Evolutionary conservation across 2,329 filamentous ascomycete genomes (phyloP).

Genomic region (Stemphylium lycopersici): DNA sequence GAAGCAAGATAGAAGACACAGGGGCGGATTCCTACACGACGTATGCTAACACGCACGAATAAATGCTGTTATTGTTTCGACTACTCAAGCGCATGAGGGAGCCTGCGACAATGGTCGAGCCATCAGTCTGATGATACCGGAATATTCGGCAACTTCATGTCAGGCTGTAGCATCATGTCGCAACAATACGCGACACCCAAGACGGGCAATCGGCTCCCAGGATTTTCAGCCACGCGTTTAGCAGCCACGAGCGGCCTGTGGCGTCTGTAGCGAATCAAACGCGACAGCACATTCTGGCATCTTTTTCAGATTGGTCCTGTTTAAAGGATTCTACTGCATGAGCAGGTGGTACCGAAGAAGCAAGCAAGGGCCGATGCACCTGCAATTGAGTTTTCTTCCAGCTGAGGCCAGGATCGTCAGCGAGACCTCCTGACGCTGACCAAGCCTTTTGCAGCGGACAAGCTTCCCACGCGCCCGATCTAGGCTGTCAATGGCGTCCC

Average conservation of each 20-base stretch:
- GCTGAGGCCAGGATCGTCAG: neutral
- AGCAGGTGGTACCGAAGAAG: neutral
- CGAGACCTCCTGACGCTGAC: neutral
- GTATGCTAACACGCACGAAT: too few relatives aligned
- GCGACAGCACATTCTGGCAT: neutral
- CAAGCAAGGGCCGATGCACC: neutral
- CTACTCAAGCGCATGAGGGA: neutral
- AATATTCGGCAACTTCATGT: neutral
- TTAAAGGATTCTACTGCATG: neutral
- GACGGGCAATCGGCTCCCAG: constrained; percentile 15
- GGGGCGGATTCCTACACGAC: too few relatives aligned
- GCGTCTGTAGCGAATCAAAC: neutral
- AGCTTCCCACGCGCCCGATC: constrained; percentile 11
- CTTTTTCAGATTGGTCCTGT: neutral
- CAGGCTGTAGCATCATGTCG: constrained; percentile 1
- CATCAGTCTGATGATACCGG: neutral
- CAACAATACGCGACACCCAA: constrained; percentile 8
- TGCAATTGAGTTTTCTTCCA: constrained; percentile 3
- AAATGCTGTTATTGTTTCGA: too few relatives aligned
- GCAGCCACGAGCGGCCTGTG: neutral
- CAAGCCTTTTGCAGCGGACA: constrained; percentile 9
- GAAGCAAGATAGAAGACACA: too few relatives aligned
- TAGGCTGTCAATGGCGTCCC: constrained; percentile 7
- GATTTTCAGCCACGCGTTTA: constrained; percentile 3
- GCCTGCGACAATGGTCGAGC: neutral